These are phyloP conservation scores for Fagus crenata DNA, from an alignment of 306 rosid species.

Conservation along the genomic window DNA sequence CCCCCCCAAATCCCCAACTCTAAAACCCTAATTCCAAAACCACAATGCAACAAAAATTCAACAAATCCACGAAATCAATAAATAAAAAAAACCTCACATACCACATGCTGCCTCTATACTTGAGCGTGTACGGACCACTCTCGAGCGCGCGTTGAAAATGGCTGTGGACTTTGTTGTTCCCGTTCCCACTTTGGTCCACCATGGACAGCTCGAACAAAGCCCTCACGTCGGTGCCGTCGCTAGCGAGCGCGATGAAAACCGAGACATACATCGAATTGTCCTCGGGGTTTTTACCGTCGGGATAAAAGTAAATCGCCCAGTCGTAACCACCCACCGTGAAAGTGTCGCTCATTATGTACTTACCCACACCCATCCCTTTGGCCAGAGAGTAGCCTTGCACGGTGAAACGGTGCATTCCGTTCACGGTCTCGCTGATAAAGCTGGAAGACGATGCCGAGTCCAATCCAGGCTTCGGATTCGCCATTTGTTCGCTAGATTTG, in stretches of 20 bases:
- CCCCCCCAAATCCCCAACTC: not conserved
- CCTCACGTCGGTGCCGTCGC: constrained; percentile 85
- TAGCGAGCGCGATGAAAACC: constrained; percentile 81
- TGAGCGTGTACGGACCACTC: constrained; percentile 86
- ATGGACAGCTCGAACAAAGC: constrained; percentile 78
- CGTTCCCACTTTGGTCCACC: constrained; percentile 70
- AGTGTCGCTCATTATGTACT: constrained; percentile 74
- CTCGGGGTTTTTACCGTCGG: constrained; percentile 89
- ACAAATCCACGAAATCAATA: not conserved
- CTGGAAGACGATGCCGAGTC: constrained; percentile 58
- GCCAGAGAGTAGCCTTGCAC: constrained; percentile 85
- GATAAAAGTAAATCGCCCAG: constrained; percentile 94
- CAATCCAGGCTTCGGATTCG: constrained; percentile 42
- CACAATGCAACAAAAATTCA: constrained; percentile 12
- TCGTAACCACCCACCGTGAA: constrained; percentile 87
- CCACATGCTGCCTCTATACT: constrained; percentile 98
- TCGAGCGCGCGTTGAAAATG: constrained; percentile 92
- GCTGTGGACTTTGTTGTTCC: constrained; percentile 82
- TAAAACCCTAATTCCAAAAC: constrained; percentile 13
- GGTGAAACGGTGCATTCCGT: constrained; percentile 75
- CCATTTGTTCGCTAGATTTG: constrained; percentile 41
- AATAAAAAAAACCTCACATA: constrained; percentile 17
- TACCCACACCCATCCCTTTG: constrained; percentile 90
- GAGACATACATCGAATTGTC: constrained; percentile 77
- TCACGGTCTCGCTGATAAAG: constrained; percentile 75